Conservation (phyloP, 73 alveolate genomes). For the Durusdinium trenchii region DNA sequence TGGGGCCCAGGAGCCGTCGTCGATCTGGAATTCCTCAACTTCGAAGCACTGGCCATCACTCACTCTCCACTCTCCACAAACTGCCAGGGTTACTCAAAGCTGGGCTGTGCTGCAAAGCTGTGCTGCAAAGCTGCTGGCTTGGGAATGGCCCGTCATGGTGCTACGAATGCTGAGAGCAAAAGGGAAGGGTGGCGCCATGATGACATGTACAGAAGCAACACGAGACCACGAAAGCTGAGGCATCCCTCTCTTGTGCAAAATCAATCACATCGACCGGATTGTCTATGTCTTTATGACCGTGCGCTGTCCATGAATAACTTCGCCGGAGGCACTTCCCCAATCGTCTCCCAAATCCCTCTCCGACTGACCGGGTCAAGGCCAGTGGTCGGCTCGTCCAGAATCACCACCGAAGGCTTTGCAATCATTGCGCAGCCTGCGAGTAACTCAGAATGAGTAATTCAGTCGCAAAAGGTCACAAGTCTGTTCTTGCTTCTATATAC, state of each 20-base stretch:
- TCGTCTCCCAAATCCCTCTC: slow-evolving; percentile 87
- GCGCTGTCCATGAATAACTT: not conserved
- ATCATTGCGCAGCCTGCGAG: slow-evolving; percentile 75
- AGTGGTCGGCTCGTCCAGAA: slow-evolving; percentile 82
- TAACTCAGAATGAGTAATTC: no score
- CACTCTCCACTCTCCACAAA: no score
- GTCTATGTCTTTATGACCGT: not conserved
- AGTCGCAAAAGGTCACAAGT: no score
- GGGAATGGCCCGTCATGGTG: no score
- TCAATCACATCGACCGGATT: not conserved
- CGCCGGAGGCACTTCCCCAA: slow-evolving; percentile 49
- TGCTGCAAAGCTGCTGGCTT: not conserved
- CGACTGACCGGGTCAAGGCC: slow-evolving; percentile 91
- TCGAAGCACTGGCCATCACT: no score
- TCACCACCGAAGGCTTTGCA: slow-evolving; percentile 70
- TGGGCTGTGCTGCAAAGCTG: not conserved
- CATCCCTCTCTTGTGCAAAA: not conserved
- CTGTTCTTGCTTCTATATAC: not conserved
- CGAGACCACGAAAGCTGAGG: no score
- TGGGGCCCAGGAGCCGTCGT: no score
- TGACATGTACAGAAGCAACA: not conserved
- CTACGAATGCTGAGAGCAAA: no score
- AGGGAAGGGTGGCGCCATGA: not conserved
- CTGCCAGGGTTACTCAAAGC: no score
- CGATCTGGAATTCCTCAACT: no score